A percentile compares a stretch with the other conserved stretches of the same genome.
phyloP scores from a whole-genome alignment of 2,329 filamentous ascomycete genomes.

The Penicillium vulpinum region DNA sequence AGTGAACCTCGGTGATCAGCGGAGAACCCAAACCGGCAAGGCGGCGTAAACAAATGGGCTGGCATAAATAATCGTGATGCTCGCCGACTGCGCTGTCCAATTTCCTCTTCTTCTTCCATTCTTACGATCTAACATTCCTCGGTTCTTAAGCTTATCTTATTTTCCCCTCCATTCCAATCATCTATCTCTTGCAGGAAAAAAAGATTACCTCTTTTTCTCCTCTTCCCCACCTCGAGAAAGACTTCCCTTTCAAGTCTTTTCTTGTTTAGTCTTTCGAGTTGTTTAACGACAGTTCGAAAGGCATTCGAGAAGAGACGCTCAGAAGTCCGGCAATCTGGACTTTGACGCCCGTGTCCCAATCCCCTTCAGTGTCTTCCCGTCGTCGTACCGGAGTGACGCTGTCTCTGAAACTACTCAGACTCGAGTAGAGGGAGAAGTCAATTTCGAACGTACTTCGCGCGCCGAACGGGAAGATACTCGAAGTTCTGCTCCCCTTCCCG shows the following conservation, averaged over 20 bases:
- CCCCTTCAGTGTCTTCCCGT: constrained; percentile 99
- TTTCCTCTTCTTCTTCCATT: constrained; percentile 21
- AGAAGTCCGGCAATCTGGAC: constrained; percentile 95
- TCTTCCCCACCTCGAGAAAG: constrained; percentile 33
- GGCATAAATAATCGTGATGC: constrained; percentile 29
- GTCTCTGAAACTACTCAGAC: constrained; percentile 66
- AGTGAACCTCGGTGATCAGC: constrained; percentile 18
- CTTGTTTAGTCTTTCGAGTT: constrained; percentile 52
- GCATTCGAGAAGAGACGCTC: constrained; percentile 68
- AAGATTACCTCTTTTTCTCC: constrained; percentile 16
- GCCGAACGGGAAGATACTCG: constrained; percentile 98
- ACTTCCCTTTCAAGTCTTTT: constrained; percentile 47
- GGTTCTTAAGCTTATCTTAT: constrained; percentile 18
- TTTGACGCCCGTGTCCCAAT: constrained; percentile 99
- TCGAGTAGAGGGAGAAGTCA: constrained; percentile 88
- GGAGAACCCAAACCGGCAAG: constrained; percentile 20
- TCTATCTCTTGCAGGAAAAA: constrained; percentile 4
- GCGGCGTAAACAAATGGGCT: constrained; percentile 26
- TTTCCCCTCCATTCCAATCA: constrained; percentile 25
- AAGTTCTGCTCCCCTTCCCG: constrained; percentile 65
- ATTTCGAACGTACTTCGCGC: constrained; percentile 71
- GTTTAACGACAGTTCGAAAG: constrained; percentile 49
- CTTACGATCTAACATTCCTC: constrained; percentile 22
- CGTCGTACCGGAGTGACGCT: constrained; percentile 83
- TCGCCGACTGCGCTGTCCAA: constrained; percentile 10